A percentile compares a stretch with the other conserved stretches of the same genome.
phyloP scores from a whole-genome alignment of 306 rosid species.

The Albizia julibrissin region DNA sequence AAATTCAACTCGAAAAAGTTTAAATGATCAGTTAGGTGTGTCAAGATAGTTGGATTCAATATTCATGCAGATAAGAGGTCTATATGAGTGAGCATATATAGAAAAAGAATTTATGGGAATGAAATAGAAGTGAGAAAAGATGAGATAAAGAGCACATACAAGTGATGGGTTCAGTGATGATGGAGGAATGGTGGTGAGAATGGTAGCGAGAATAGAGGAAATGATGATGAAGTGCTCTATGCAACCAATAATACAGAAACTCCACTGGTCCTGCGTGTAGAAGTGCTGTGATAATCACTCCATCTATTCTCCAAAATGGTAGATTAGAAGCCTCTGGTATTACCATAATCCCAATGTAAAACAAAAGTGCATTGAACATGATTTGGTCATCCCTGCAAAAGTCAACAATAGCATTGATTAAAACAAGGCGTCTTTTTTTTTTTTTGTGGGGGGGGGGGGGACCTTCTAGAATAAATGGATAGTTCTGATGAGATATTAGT shows the following conservation, averaged over 20 bases:
- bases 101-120: too few relatives aligned
- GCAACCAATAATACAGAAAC: conserved; percentile 74
- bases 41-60: too few relatives aligned
- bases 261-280: conserved; percentile 69
- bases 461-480: too few relatives aligned
- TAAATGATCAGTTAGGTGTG: too few relatives aligned
- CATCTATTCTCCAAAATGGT: conserved; percentile 57
- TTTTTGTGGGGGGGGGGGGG: too few relatives aligned
- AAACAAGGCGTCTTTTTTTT: too few relatives aligned
- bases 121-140: background rate
- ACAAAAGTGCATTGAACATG: conserved; percentile 48
- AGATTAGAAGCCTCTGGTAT: background rate
- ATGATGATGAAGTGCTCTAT: conserved; percentile 80
- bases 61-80: too few relatives aligned
- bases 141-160: conserved; percentile 31
- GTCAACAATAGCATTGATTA: background rate
- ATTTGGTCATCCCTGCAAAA: conserved; percentile 72
- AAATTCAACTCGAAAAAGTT: too few relatives aligned
- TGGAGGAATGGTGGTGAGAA: conserved; percentile 56
- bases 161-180: conserved; percentile 53
- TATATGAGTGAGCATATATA: too few relatives aligned
- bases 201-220: conserved; percentile 75
- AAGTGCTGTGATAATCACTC: conserved; percentile 47
- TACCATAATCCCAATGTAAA: conserved; percentile 26
- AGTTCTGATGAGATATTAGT: too few relatives aligned